Evolutionary conservation across 2,329 filamentous ascomycete species (phyloP).

Genomic region (Neofusicoccum sp.): DNA sequence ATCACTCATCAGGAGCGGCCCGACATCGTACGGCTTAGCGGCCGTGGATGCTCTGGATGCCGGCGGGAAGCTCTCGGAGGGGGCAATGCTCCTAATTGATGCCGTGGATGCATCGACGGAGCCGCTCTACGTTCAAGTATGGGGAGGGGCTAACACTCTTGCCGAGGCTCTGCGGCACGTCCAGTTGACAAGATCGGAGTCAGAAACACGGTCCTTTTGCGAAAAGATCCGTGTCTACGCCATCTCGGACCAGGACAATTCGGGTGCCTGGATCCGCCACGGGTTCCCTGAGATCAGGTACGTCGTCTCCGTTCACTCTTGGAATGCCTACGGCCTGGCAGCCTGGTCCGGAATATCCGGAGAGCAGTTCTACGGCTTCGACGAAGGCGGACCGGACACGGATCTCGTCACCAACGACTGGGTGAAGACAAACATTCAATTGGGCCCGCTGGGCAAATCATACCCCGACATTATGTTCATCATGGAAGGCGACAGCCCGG

Average conservation of each 20-base stretch:
- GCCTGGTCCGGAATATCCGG: slow-evolving; percentile 61
- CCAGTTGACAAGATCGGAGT: slow-evolving; percentile 30
- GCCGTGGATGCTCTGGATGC: slow-evolving; percentile 34
- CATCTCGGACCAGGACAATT: slow-evolving; percentile 63
- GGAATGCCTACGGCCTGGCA: slow-evolving; percentile 57
- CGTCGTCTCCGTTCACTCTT: slow-evolving; percentile 59
- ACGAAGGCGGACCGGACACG: slow-evolving; percentile 53
- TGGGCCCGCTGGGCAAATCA: slow-evolving; percentile 48
- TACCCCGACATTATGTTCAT: slow-evolving; percentile 54
- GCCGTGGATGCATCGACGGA: slow-evolving; percentile 43
- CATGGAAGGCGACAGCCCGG: slow-evolving; percentile 57
- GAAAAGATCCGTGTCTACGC: slow-evolving; percentile 45
- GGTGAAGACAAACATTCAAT: slow-evolving; percentile 58
- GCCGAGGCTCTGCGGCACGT: slow-evolving; percentile 52
- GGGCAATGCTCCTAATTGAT: slow-evolving; percentile 49
- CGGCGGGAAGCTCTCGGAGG: slow-evolving; percentile 43
- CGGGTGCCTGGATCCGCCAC: slow-evolving; percentile 58
- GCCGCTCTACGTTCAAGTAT: slow-evolving; percentile 56
- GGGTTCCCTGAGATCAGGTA: slow-evolving; percentile 59
- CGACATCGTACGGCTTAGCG: slow-evolving; percentile 44
- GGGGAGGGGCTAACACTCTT: slow-evolving; percentile 58
- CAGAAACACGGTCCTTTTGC: slow-evolving; percentile 37
- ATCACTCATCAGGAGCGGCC: slow-evolving; percentile 43
- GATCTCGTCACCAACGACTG: slow-evolving; percentile 54
- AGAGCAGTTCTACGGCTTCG: slow-evolving; percentile 50